Conservation (phyloP, 2,329 filamentous ascomycete genomes). For the Diaporthe caulivora region DNA sequence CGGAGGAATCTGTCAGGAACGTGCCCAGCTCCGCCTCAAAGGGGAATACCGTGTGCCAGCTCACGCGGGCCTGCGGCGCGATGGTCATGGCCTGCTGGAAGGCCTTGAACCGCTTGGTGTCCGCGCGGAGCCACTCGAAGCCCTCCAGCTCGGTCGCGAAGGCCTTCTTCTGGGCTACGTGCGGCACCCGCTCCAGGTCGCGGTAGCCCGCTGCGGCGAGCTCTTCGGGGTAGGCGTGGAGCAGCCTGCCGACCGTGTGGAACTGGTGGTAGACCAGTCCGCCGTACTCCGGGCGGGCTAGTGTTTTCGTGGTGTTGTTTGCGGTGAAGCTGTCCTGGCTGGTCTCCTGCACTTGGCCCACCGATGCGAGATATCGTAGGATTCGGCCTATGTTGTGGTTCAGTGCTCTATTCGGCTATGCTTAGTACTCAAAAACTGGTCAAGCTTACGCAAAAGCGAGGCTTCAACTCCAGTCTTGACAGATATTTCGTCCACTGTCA, state of each 20-base stretch:
- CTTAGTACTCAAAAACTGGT: too few species aligned
- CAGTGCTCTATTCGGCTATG: background rate
- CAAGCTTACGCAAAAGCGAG: background rate
- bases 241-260: background rate
- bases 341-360: conserved; percentile 4
- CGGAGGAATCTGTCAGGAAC: background rate
- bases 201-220: background rate
- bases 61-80: conserved; percentile 39
- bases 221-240: background rate
- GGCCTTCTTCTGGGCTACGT: background rate
- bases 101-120: background rate
- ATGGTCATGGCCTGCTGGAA: conserved; percentile 43
- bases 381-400: background rate
- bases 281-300: conserved; percentile 1
- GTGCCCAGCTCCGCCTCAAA: conserved; percentile 38
- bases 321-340: conserved; percentile 9
- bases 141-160: background rate
- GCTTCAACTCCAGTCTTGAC: background rate
- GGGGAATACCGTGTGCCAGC: conserved; percentile 44
- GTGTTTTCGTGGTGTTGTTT: conserved; percentile 6
- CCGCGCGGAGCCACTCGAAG: background rate
- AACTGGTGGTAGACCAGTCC: conserved; percentile 4
- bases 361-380: conserved; percentile 17
- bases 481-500: background rate
- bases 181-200: background rate